A percentile compares a stretch with the other conserved stretches of the same genome.
Conservation (phyloP, 306 rosid species). For the Cicer cuneatum region DNA sequence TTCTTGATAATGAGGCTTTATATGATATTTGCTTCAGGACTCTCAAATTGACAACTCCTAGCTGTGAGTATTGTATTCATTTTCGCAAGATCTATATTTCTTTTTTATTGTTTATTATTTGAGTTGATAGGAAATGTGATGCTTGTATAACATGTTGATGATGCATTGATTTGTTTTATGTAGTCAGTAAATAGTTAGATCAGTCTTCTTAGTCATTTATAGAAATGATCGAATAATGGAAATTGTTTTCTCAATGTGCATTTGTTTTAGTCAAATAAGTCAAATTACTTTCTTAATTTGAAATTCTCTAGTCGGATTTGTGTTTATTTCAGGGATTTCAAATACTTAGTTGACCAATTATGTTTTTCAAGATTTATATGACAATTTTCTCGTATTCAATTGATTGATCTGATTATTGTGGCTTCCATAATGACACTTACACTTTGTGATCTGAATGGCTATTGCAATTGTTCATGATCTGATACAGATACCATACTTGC, state of each 20-base stretch:
- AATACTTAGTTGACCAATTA: background rate
- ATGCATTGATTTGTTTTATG: background rate
- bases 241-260: background rate
- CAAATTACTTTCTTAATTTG: background rate
- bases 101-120: background rate
- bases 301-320: background rate
- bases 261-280: background rate
- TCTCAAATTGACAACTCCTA: conserved; percentile 64
- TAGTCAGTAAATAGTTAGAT: background rate
- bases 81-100: background rate
- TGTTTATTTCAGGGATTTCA: background rate
- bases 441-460: background rate
- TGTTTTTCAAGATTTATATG: background rate
- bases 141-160: background rate
- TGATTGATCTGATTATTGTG: background rate
- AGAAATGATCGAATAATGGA: no score
- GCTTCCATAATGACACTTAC: background rate
- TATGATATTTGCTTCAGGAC: conserved; percentile 70
- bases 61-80: conserved; percentile 52
- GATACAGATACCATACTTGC: background rate
- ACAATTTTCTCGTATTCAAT: background rate
- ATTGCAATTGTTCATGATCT: background rate
- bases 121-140: background rate
- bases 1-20: conserved; percentile 63
- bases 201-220: background rate